Evolutionary conservation across 108 stramenopile genomes (phyloP).

Genomic region (Mediolabrus comicus): DNA sequence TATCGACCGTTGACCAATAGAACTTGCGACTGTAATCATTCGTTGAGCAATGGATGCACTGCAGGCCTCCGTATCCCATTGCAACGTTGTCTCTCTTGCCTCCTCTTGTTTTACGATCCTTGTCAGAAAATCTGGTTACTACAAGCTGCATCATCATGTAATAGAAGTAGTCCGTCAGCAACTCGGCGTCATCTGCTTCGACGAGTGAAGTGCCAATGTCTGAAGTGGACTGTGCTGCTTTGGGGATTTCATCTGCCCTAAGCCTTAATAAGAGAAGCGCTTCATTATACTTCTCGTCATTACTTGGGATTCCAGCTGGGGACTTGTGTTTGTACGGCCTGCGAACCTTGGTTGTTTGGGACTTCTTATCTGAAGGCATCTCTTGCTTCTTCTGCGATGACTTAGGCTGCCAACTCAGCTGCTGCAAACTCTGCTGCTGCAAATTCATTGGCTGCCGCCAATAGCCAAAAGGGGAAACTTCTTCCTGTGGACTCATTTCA

Average conservation of each 20-base stretch:
- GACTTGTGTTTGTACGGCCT: constrained; percentile 25
- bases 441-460: background rate
- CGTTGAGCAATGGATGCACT: constrained; percentile 78
- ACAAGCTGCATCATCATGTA: constrained; percentile 85
- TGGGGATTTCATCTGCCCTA: constrained; percentile 11
- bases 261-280: constrained; percentile 21
- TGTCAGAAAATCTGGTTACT: constrained; percentile 77
- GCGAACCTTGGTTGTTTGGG: constrained; percentile 4
- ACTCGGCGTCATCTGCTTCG: constrained; percentile 25
- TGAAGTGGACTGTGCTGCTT: constrained; percentile 3
- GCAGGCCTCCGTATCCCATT: constrained; percentile 84
- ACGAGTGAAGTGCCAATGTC: constrained; percentile 33
- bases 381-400: background rate
- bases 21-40: constrained; percentile 75
- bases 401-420: background rate
- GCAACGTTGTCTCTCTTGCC: constrained; percentile 84
- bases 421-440: background rate
- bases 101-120: constrained; percentile 86
- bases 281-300: constrained; percentile 34
- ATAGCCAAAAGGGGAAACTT: background rate
- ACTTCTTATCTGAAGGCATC: background rate
- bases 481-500: background rate
- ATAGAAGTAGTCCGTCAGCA: constrained; percentile 86
- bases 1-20: constrained; percentile 88
- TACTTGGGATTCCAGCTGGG: constrained; percentile 23